phyloP scores from a whole-genome alignment of 768 basidiomycete genomes.

The Tricholoma saponaceum region DNA sequence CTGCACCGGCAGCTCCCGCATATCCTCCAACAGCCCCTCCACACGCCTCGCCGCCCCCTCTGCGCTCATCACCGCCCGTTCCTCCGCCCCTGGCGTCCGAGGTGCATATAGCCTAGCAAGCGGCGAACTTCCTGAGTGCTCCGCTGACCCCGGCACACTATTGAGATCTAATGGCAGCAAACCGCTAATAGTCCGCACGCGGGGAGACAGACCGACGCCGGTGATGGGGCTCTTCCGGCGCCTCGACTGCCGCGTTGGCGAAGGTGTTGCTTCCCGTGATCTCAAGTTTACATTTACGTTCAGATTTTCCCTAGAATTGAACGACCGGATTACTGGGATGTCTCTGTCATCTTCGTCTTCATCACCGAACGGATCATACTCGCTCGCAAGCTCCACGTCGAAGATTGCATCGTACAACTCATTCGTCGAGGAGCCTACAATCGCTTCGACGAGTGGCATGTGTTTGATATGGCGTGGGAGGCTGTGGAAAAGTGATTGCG shows the following conservation, averaged over 20 bases:
- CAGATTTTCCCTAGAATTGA: constrained; percentile 34
- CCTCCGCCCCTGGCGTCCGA: constrained; percentile 15
- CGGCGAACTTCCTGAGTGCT: constrained; percentile 24
- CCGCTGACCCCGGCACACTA: constrained; percentile 11
- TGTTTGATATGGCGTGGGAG: constrained; percentile 70
- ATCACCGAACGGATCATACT: constrained; percentile 48
- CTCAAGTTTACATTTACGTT: background rate
- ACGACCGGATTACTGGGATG: constrained; percentile 30
- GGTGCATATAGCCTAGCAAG: constrained; percentile 43
- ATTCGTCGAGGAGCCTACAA: constrained; percentile 66
- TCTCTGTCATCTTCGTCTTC: constrained; percentile 52
- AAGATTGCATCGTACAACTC: constrained; percentile 79
- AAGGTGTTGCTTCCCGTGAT: constrained; percentile 2
- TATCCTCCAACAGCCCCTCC: constrained; percentile 60
- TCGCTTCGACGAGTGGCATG: constrained; percentile 69
- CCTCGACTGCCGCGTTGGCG: constrained; percentile 15
- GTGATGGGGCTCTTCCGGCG: constrained; percentile 20
- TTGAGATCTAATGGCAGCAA: constrained; percentile 11
- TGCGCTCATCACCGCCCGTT: constrained; percentile 22
- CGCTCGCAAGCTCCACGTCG: constrained; percentile 52
- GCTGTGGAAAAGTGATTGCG: constrained; percentile 54
- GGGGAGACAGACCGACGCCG: constrained; percentile 23
- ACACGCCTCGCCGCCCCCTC: constrained; percentile 50
- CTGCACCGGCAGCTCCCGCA: constrained; percentile 59
- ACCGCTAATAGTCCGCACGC: constrained; percentile 11